Evolutionary conservation across 176 grass and related monocot species (phyloP), one percentile per base, ranked within the genome.

Genomic region (Puya raimondii): DNA sequence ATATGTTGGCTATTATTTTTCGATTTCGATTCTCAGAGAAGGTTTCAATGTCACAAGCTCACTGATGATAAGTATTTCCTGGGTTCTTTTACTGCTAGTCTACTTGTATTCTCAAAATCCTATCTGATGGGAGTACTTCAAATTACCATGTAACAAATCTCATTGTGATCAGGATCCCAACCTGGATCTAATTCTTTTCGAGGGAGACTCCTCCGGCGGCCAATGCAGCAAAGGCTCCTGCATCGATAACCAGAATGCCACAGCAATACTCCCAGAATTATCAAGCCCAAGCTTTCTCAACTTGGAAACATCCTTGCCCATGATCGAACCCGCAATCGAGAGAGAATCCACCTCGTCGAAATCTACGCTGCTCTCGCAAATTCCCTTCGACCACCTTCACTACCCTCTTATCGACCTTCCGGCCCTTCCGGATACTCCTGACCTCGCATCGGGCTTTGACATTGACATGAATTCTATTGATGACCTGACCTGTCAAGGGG

Each of bases 381-480:
- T 57, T 23, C 54, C 54, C 2, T 81, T 72, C 2, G 68, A 85
- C 9, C 78, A 71, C 11, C 67, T 58, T 12, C 53, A 61, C 10
- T 85, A 79, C 53, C 71, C 82, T 50, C 33, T 76, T 54, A 7
- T 85, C 11, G 71, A 81, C 53, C 74, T 79, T 64, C 53, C 71
- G 10, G 47, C 71, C 23, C 48, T 78, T 20, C 3, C 33, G 20
- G 71, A 67, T 20, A 54, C 70, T 22, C 57, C 29, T 33, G 33
- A 48, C 67, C 66, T 72, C 63, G 49, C 23, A 3, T 10, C 67
- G 4, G 53, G 49, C 26, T 85, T 81, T 42, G 33, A 42, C 49
- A 2, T 64, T 23, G 71, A 33, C 6, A 14, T 68, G 48, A 47
- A 61, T 20, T 47, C 63, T 1, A 48, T 33, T 61, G 67, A 81